Evolutionary conservation across 2,329 filamentous ascomycete genomes (phyloP).

Genomic region (Stachybotrys echinatus): DNA sequence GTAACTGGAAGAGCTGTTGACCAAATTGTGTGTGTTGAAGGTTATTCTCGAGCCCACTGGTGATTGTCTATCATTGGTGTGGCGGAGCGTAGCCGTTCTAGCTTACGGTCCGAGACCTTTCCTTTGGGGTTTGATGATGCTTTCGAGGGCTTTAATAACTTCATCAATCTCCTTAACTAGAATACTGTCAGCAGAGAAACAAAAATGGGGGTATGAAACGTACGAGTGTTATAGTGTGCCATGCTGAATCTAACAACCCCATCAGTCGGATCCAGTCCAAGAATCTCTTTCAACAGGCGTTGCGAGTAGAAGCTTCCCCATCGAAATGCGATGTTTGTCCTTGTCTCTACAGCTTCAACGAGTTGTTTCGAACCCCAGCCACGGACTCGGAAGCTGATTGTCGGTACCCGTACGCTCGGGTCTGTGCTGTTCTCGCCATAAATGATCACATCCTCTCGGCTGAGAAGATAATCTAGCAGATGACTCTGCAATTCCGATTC

Average conservation of each 20-base stretch:
- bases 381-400: constrained; percentile 60
- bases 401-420: constrained; percentile 49
- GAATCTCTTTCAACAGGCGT: constrained; percentile 52
- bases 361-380: constrained; percentile 51
- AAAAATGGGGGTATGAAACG: background rate
- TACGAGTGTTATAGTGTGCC: constrained; percentile 63
- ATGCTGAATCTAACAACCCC: constrained; percentile 66
- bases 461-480: constrained; percentile 54
- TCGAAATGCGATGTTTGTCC: constrained; percentile 48
- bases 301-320: constrained; percentile 63
- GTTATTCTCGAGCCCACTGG: no score
- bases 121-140: no score
- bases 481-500: constrained; percentile 55
- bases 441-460: constrained; percentile 47
- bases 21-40: no score
- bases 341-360: constrained; percentile 56
- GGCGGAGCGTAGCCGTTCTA: no score
- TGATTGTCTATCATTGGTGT: no score
- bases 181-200: background rate
- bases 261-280: constrained; percentile 46
- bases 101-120: no score
- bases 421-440: constrained; percentile 50
- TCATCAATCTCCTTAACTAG: background rate
- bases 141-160: constrained; percentile 1
- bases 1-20: no score